These are phyloP conservation scores for Carex cristatella DNA, from an alignment of 176 grass and related monocot species.

Conservation along the genomic window DNA sequence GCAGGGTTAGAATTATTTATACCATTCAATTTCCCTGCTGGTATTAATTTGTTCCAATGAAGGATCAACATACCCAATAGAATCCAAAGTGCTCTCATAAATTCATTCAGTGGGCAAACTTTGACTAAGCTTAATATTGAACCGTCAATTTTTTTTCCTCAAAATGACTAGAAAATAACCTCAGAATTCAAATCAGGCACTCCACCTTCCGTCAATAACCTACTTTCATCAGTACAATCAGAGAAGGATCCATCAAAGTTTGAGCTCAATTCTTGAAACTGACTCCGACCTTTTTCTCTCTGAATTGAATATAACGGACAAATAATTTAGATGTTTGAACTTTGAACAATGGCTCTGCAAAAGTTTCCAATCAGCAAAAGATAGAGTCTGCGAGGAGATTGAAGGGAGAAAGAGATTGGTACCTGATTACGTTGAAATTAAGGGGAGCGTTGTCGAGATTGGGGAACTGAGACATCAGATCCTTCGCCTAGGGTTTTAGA, in stretches of 20 bases:
- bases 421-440: too few relatives aligned
- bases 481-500: too few relatives aligned
- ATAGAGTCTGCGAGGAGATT: too few relatives aligned
- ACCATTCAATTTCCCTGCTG: constrained; percentile 8
- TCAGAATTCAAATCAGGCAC: not conserved
- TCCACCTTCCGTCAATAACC: not conserved
- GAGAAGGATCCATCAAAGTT: not conserved
- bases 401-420: too few relatives aligned
- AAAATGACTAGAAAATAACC: not conserved
- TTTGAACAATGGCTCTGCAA: too few relatives aligned
- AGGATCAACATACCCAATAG: not conserved
- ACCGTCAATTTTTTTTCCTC: not conserved
- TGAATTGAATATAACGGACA: too few relatives aligned
- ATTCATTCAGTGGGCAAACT: constrained; percentile 4
- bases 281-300: too few relatives aligned
- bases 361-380: too few relatives aligned
- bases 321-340: too few relatives aligned
- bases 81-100: not conserved
- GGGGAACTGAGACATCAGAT: too few relatives aligned
- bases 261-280: not conserved
- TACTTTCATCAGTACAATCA: not conserved
- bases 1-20: too few relatives aligned
- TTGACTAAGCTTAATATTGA: not conserved
- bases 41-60: not conserved
- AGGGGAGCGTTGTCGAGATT: too few relatives aligned